Base-by-base conservation (phyloP, 2,329 filamentous ascomycete species). In the Didymella keratinophila region DNA sequence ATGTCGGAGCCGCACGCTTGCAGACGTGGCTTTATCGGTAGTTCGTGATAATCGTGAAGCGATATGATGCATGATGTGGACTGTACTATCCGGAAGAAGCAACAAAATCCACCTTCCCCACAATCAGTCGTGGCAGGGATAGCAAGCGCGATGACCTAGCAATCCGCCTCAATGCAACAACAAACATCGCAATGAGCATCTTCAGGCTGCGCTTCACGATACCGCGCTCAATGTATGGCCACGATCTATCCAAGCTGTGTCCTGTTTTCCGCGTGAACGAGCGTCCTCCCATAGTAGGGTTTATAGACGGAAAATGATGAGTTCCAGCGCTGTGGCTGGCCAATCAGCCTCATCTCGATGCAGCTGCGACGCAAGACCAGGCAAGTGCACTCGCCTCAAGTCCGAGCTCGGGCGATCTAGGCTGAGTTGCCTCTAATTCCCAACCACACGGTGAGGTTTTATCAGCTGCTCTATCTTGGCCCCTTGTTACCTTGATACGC, bases 401-500 rank as follows among this genome's bases (percentile, higher is more conserved):
- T 61, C 68, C 67, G 67, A 70, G 62, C 47, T 54, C 65, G 64
- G 67, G 25, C 64, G 51, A 62, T 62, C 62, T 65, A 65, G 62
- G 65, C 66, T 52, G 45, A 39, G 56, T 46, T 43, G 52, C 47
- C 59, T 61, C 52, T 53, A 57, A 57, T 56, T 46, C 52, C 60
- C 52, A 61, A 64, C 63, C 68, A 64, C 61, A 68, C 54, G 56
- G 56, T 52, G 61, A 52, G 56, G 47, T 68, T 67, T 65, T 67
- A 71, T 71, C 68, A 71, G 67, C 68, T 66, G 64, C 65, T 69
- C 66, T 69, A 66, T 67, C 52, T 56, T 65, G 45, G 64, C 51
- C 60, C 59, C 56, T 45, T 61, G 64, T 63, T 67, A 67, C 60
- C 52, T 42, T 62, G 67, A 68, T 69, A 68, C 65, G 58, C 62